A percentile compares a stretch with the other conserved stretches of the same genome.
Conservation (phyloP, 2,329 filamentous ascomycete genomes). For the Emergomyces orientalis region DNA sequence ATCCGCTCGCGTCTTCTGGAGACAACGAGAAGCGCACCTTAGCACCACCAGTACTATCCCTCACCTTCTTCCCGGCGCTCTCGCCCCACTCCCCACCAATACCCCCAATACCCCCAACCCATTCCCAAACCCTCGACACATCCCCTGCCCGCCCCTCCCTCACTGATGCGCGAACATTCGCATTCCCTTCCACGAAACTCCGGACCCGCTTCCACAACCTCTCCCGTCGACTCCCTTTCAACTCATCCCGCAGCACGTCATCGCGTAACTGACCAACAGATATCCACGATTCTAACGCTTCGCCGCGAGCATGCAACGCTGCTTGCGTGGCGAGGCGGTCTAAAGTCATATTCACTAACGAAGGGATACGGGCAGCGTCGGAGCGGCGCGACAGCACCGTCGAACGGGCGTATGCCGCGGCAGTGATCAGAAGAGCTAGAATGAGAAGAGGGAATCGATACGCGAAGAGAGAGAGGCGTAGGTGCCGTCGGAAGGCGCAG, state of each 20-base stretch:
- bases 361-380: constrained; percentile 64
- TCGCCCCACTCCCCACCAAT: constrained; percentile 29
- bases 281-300: constrained; percentile 65
- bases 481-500: constrained; percentile 45
- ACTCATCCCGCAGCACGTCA: constrained; percentile 75
- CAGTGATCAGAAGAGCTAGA: constrained; percentile 38
- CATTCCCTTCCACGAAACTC: constrained; percentile 82
- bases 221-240: constrained; percentile 65
- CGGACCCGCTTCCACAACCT: constrained; percentile 76
- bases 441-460: constrained; percentile 44
- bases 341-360: constrained; percentile 73
- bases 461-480: constrained; percentile 41
- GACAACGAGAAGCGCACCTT: constrained; percentile 24
- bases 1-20: constrained; percentile 14
- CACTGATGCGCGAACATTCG: constrained; percentile 75
- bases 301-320: constrained; percentile 59
- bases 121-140: constrained; percentile 58
- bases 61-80: constrained; percentile 15
- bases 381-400: constrained; percentile 54
- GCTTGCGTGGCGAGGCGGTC: constrained; percentile 77
- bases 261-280: constrained; percentile 84
- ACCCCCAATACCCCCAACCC: constrained; percentile 53
- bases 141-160: constrained; percentile 49
- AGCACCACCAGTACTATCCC: constrained; percentile 19
- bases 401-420: constrained; percentile 54